These are phyloP conservation scores for Pestalotiopsis sp. DNA, from an alignment of 2,329 filamentous ascomycete genomes.

Conservation along the genomic window DNA sequence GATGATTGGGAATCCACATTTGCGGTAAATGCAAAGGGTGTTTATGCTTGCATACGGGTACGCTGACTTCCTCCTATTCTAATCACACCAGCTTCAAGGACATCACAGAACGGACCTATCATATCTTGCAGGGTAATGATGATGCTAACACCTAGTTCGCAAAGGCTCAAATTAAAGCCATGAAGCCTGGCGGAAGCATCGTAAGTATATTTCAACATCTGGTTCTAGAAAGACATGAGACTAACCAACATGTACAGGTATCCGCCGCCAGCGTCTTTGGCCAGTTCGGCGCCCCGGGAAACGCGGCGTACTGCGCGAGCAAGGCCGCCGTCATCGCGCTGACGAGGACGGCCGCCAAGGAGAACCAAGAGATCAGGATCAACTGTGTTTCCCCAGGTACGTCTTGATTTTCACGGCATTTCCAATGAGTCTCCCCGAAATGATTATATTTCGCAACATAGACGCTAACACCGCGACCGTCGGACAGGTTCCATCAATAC, in stretches of 20 bases:
- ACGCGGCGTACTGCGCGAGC: conserved; percentile 32
- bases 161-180: conserved; percentile 31
- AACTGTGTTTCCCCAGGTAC: conserved; percentile 33
- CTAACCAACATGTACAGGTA: background rate
- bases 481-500: conserved; percentile 32
- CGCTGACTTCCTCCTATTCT: background rate
- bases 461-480: background rate
- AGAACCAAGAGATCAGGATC: conserved; percentile 32
- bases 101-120: no score
- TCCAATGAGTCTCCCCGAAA: no score
- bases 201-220: conserved; percentile 37
- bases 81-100: no score
- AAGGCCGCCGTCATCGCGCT: conserved; percentile 36
- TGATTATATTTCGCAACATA: background rate
- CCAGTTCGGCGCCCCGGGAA: conserved; percentile 32
- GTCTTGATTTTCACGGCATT: no score
- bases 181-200: conserved; percentile 45
- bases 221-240: background rate
- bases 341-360: conserved; percentile 33
- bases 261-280: conserved; percentile 15
- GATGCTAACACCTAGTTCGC: background rate
- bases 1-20: conserved; percentile 31
- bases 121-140: conserved; percentile 1
- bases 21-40: conserved; percentile 26
- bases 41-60: conserved; percentile 2